Base-by-base conservation (phyloP, 2,329 filamentous ascomycete species). In the Hymenoscyphus albidus region DNA sequence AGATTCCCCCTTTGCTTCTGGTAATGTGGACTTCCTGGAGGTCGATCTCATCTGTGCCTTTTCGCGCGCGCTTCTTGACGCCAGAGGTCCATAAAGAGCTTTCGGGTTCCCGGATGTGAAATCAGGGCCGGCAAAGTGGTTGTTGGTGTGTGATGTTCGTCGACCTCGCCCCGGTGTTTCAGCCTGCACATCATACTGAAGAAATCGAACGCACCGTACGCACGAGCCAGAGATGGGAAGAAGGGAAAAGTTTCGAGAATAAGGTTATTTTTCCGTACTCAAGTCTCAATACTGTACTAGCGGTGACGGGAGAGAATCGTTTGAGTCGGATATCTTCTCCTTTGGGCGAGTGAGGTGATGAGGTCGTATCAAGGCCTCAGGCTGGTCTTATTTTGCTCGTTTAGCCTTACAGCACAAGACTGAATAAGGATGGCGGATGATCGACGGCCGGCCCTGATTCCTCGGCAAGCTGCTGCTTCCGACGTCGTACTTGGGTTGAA, bases 1-100 rank as follows among this genome's bases (percentile, higher is more conserved):
- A 51, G 22, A 51, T 22, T n/a, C 18, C 44, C 44, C 44, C 44
- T 51, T 51, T 12, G 44, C 18, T 51, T 51, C 44, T 51, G 16
- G 44, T 51, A 18, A 10, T 51, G 44, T 51, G n/a, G 44, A 51
- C 44, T 51, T 51, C 44, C 44, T 51, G 44, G 44, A 48, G 18
- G 44, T 18, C n/a, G 18, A 48, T 48, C 44, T 18, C 18, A 51
- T 22, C 44, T n/a, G 44, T 51, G 44, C 18, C 44, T n/a, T 51
- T 32, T 62, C 59, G 59, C 59, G 59, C 59, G 59, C 59, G 59
- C 59, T 62, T 62, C 59, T 62, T 62, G 59, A 51, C 40, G 59
- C 42, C 59, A 10, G 54, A 22, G 5, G 44, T 18, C 44, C 22
- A 18, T 51, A 10, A 10, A 18, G 3, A 22, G 18, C n/a, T n/a